Percentiles rank a stretch among this genome's conserved stretches.
These are phyloP conservation scores for Tetraselmis striata DNA, from an alignment of 139 green algal genomes.

Conservation along the genomic window DNA sequence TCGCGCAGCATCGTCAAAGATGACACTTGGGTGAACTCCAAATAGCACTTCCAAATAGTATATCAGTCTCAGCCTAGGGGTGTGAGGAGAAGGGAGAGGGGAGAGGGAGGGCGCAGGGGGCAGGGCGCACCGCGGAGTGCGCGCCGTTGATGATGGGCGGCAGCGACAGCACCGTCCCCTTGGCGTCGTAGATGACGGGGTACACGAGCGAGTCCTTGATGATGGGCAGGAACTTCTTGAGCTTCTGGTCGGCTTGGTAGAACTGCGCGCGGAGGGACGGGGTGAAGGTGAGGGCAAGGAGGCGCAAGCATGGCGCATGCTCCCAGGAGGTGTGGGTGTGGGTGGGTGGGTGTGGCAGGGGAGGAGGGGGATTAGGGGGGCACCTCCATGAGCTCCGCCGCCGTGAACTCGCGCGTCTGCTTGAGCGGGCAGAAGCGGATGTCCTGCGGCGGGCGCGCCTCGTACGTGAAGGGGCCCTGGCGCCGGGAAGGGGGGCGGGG, in stretches of 20 bases:
- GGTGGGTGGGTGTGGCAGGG: neutral
- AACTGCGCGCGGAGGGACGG: neutral
- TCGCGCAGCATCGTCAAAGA: no score
- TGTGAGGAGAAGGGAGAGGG: neutral
- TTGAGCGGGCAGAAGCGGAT: conserved; percentile 97
- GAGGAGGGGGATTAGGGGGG: neutral
- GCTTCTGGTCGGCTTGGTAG: conserved; percentile 71
- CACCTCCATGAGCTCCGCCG: conserved; percentile 82
- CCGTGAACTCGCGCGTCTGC: conserved; percentile 81
- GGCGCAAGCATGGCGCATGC: no score
- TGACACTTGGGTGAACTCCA: no score
- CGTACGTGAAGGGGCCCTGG: conserved; percentile 95
- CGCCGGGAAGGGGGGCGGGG: conserved; percentile 8
- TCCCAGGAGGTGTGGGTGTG: neutral
- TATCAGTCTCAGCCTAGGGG: no score
- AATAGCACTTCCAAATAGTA: no score
- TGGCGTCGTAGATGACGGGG: conserved; percentile 88
- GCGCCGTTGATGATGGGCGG: conserved; percentile 97
- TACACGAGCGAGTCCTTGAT: conserved; percentile 90
- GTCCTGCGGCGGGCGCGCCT: conserved; percentile 84
- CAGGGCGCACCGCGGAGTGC: conserved; percentile 60
- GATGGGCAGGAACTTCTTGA: conserved; percentile 93
- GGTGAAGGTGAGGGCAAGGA: no score
- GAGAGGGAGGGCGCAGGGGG: neutral
- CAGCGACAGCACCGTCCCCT: conserved; percentile 85